phyloP scores from a whole-genome alignment of 176 grass and related monocot species.

The Rhynchospora pubera region DNA sequence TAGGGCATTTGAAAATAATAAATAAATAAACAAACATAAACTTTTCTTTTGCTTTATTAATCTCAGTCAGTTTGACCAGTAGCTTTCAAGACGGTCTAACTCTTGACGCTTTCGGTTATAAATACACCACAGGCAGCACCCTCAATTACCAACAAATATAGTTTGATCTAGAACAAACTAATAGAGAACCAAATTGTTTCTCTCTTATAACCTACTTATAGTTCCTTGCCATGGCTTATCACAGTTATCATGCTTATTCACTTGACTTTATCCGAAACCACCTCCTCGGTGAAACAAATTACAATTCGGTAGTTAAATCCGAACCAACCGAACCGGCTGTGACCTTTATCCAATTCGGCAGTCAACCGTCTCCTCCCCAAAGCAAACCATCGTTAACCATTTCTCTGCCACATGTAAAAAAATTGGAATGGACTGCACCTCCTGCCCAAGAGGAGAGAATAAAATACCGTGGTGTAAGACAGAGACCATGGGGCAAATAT shows the following conservation, averaged over 20 bases:
- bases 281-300: neutral
- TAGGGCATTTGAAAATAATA: neutral
- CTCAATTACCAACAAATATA: neutral
- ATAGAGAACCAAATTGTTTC: neutral
- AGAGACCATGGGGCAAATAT: conserved; percentile 85
- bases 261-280: conserved; percentile 3
- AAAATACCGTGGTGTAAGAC: conserved; percentile 80
- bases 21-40: neutral
- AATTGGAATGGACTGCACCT: neutral
- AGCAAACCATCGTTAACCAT: neutral
- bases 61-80: neutral
- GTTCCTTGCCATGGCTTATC: conserved; percentile 1
- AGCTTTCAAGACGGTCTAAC: neutral
- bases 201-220: neutral
- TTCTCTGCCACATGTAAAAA: neutral
- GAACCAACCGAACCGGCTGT: neutral
- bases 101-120: neutral
- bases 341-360: conserved; percentile 5
- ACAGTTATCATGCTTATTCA: conserved; percentile 10
- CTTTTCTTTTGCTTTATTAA: neutral
- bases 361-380: neutral
- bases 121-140: neutral
- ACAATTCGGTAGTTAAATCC: neutral
- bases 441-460: neutral
- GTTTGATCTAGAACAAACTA: neutral